Percentiles rank a stretch among this genome's conserved stretches.
These are phyloP conservation scores for Epichloe brachyelytri DNA, from an alignment of 2,329 filamentous ascomycete species.

Conservation along the genomic window DNA sequence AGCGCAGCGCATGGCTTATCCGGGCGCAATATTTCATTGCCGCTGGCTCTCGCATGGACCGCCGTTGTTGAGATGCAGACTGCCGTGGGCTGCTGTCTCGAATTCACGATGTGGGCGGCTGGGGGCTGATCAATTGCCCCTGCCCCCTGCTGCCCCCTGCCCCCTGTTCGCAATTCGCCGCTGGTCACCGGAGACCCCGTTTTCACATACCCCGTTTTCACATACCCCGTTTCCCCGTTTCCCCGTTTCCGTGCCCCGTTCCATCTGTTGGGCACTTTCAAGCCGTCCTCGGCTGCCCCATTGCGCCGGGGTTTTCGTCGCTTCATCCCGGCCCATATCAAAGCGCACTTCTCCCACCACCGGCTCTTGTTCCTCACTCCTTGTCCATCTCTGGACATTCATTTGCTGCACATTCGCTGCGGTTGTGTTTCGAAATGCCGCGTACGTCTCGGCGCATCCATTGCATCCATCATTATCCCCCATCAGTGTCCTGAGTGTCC, in stretches of 20 bases:
- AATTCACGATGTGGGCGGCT: not conserved
- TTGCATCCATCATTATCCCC: not conserved
- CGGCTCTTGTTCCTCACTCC: not conserved
- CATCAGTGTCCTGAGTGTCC: not conserved
- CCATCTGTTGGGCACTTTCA: too few species aligned
- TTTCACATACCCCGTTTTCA: too few species aligned
- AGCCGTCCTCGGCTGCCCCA: too few species aligned
- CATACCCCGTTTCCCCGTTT: too few species aligned
- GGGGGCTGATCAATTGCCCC: not conserved
- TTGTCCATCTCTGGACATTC: too few species aligned
- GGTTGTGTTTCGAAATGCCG: not conserved
- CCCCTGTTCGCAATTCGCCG: too few species aligned
- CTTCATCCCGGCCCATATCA: not conserved
- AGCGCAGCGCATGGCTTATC: too few species aligned
- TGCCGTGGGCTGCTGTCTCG: not conserved
- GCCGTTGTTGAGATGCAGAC: not conserved
- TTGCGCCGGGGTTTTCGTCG: not conserved
- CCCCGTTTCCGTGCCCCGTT: too few species aligned
- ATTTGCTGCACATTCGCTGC: not conserved
- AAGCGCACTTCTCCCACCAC: not conserved
- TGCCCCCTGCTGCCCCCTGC: too few species aligned
- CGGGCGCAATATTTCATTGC: not conserved
- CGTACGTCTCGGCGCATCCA: not conserved
- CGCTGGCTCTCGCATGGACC: not conserved
- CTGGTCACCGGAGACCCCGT: too few species aligned